These are phyloP conservation scores for Dipteronia sinensis DNA, from an alignment of 345 rosid genomes.

Conservation along the genomic window DNA sequence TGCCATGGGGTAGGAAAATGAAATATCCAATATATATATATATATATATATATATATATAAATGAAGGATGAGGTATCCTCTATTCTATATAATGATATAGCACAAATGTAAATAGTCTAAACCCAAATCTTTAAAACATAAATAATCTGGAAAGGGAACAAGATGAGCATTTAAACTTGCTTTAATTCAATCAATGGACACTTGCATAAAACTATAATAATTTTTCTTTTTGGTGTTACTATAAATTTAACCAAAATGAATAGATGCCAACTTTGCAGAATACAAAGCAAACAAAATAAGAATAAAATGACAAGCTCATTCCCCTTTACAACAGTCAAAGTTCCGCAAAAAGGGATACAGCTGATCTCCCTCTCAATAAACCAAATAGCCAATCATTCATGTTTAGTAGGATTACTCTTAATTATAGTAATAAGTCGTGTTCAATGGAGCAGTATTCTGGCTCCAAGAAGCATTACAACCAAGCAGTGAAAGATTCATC, in stretches of 20 bases:
- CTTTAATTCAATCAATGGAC: neutral
- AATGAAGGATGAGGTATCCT: neutral
- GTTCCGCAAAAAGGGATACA: neutral
- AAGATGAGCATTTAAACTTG: constrained; percentile 13
- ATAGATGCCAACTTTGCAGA: neutral
- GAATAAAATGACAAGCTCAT: neutral
- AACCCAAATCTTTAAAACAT: neutral
- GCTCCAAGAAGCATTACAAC: neutral
- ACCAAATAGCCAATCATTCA: neutral
- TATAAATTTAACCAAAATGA: neutral
- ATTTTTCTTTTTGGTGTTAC: neutral
- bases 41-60: no score
- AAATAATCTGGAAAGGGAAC: neutral
- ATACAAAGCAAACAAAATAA: neutral
- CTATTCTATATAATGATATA: neutral
- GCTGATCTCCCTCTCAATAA: neutral
- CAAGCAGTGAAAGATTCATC: neutral
- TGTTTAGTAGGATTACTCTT: neutral
- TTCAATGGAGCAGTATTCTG: neutral
- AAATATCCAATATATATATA: no score
- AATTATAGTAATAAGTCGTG: neutral
- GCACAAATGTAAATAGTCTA: neutral
- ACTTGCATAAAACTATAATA: neutral
- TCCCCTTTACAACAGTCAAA: neutral
- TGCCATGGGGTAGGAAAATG: neutral